A percentile compares a stretch with the other conserved stretches of the same genome.
These are phyloP conservation scores for Globisporangium yorkense DNA, from an alignment of 352 stramenopile genomes.

Conservation along the genomic window DNA sequence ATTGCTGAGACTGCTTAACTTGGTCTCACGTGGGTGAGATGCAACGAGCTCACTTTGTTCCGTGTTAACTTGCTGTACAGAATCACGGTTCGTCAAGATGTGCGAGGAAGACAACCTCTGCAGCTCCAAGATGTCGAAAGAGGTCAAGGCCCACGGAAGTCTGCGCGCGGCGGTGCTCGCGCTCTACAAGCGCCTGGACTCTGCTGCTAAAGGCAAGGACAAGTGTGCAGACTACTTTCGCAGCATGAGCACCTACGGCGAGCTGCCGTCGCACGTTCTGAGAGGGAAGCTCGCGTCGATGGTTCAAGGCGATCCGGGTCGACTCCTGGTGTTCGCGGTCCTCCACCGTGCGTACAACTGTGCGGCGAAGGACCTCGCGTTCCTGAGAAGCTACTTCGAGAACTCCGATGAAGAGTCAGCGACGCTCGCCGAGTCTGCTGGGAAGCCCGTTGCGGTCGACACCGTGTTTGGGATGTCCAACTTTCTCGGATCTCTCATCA, in stretches of 20 bases:
- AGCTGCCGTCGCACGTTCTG: background rate
- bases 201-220: background rate
- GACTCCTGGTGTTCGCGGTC: slow-evolving; percentile 11
- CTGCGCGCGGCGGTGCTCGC: background rate
- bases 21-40: background rate
- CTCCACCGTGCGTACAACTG: slow-evolving; percentile 13
- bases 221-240: slow-evolving; percentile 4
- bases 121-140: slow-evolving; percentile 5
- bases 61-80: background rate
- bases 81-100: slow-evolving; percentile 1
- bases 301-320: background rate
- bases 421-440: background rate
- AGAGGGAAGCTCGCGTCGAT: background rate
- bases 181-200: slow-evolving; percentile 9
- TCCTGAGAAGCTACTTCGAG: slow-evolving; percentile 1
- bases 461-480: slow-evolving; percentile 2
- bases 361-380: slow-evolving; percentile 8
- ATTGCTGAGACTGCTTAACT: background rate
- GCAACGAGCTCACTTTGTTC: slow-evolving; percentile 8
- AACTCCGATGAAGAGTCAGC: background rate
- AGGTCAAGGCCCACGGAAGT: slow-evolving; percentile 3
- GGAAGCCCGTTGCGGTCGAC: background rate
- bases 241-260: background rate
- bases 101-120: slow-evolving; percentile 8
- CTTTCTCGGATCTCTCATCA: slow-evolving; percentile 20